phyloP scores from a whole-genome alignment of 176 grass and related monocot genomes.

The Bothriochloa decipiens region DNA sequence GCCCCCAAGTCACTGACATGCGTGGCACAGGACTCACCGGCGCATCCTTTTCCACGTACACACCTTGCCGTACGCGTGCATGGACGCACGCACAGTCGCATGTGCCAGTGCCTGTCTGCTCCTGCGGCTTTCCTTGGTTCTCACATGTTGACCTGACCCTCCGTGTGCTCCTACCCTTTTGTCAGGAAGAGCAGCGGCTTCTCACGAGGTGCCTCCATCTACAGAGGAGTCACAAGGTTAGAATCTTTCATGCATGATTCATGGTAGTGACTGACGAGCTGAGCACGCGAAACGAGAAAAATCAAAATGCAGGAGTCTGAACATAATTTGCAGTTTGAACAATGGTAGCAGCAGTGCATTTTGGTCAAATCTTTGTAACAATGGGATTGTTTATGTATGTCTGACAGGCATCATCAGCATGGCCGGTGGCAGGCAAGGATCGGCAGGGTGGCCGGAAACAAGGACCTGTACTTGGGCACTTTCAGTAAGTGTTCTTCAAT shows the following conservation, averaged over 20 bases:
- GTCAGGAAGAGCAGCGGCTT: slow-evolving; percentile 94
- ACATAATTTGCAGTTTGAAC: slow-evolving; percentile 15
- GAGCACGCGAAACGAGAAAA: not conserved
- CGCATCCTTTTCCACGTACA: slow-evolving; percentile 45
- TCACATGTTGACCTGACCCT: slow-evolving; percentile 38
- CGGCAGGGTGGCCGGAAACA: slow-evolving; percentile 95
- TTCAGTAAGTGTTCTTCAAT: slow-evolving; percentile 66
- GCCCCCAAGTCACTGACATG: not conserved
- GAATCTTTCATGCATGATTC: slow-evolving; percentile 24
- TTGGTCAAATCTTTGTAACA: slow-evolving; percentile 23
- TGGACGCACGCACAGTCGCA: slow-evolving; percentile 7
- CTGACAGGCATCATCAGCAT: slow-evolving; percentile 84
- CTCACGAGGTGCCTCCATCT: slow-evolving; percentile 96
- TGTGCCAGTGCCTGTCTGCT: not conserved
- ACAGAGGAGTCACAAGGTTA: slow-evolving; percentile 93
- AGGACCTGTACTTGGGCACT: slow-evolving; percentile 93
- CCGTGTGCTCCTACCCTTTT: slow-evolving; percentile 28
- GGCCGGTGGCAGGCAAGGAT: slow-evolving; percentile 96
- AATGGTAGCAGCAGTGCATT: not conserved
- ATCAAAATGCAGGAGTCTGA: slow-evolving; percentile 19
- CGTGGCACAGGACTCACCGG: not conserved
- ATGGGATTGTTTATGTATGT: not conserved
- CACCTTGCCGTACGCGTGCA: slow-evolving; percentile 37
- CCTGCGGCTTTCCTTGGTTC: not conserved
- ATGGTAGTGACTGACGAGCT: not conserved